Base-by-base conservation (phyloP, 73 alveolate species). In the Paramecium caudatum region DNA sequence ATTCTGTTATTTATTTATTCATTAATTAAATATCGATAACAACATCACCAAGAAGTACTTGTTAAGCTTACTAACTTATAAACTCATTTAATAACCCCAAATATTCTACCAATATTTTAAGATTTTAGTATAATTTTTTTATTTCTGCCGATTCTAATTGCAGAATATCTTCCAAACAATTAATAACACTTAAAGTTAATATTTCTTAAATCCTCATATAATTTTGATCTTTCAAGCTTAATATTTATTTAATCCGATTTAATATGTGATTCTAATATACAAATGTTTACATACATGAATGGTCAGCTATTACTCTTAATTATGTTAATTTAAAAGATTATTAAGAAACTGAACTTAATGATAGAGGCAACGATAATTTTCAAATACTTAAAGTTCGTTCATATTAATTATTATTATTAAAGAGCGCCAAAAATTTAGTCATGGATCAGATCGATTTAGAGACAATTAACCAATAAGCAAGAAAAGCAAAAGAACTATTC, bases 311-410 rank as follows among this genome's bases (percentile, higher is more conserved):
- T 55, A 21, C 30, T 55, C 80, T 55, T 55, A 43, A 55, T 55
- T 43, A 55, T 55, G 23, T 55, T 55, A 23, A 10, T 55, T 55
- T 55, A 55, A 10, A 27, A 55, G 30, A 55, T 43, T 2, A 55
- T 55, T 55, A 16, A 55, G 30, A 55, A 55, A 55, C 30, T 55
- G 30, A 55, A 55, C 25, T 55, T 55, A 25, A 55, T 55, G 80
- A 55, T 55, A 55, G 4, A 55, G 80, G 46, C 80, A 55, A 27
- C 80, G 80, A 55, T 55, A 55, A 55, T 55, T 55, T 55, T 55
- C 80, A 55, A 55, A 55, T 12, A 55, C 30, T 23, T 55, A 55
- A 27, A 55, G 30, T 55, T 55, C 80, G 30, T 55, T 55, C 80
- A 55, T 55, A 27, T 55, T 23, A 43, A 55, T 27, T 55, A 27